phyloP scores from a whole-genome alignment of 371 early-diverging fungal genomes.

The Mucor circinelloides region DNA sequence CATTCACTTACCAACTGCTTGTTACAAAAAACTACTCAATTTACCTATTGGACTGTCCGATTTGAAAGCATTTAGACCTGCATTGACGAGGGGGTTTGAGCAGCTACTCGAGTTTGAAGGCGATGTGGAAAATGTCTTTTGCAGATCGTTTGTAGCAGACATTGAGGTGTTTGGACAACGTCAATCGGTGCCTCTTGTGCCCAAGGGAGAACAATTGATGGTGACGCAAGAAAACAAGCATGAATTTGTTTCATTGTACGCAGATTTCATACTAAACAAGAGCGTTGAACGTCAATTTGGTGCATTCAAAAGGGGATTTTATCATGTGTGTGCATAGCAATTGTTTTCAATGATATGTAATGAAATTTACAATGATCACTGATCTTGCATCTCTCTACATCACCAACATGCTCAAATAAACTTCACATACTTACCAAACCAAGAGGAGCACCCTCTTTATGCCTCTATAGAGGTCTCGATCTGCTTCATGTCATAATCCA shows the following conservation, averaged over 20 bases:
- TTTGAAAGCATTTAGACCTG: slow-evolving; percentile 60
- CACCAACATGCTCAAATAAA: no score
- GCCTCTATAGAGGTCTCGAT: no score
- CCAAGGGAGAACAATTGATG: slow-evolving; percentile 69
- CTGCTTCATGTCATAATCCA: no score
- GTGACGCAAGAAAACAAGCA: slow-evolving; percentile 77
- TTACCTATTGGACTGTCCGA: slow-evolving; percentile 61
- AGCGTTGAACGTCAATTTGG: slow-evolving; percentile 84
- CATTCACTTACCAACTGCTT: slow-evolving; percentile 86
- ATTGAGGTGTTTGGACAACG: slow-evolving; percentile 80
- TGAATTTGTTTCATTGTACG: slow-evolving; percentile 84
- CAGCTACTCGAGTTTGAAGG: slow-evolving; percentile 80
- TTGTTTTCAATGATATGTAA: no score
- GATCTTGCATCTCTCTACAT: no score
- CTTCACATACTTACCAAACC: no score
- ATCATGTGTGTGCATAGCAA: slow-evolving; percentile 89
- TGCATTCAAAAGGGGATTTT: slow-evolving; percentile 91
- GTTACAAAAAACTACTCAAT: slow-evolving; percentile 93
- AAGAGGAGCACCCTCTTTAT: no score
- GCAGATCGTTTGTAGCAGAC: slow-evolving; percentile 80
- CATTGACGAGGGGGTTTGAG: slow-evolving; percentile 81
- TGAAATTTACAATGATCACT: no score
- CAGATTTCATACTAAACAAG: slow-evolving; percentile 79
- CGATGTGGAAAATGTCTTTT: slow-evolving; percentile 85
- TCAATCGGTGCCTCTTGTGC: slow-evolving; percentile 69